Percentiles rank a stretch among this genome's conserved stretches.
These are phyloP conservation scores for Annulohypoxylon bovei DNA, from an alignment of 495 filamentous ascomycete species.

Conservation along the genomic window DNA sequence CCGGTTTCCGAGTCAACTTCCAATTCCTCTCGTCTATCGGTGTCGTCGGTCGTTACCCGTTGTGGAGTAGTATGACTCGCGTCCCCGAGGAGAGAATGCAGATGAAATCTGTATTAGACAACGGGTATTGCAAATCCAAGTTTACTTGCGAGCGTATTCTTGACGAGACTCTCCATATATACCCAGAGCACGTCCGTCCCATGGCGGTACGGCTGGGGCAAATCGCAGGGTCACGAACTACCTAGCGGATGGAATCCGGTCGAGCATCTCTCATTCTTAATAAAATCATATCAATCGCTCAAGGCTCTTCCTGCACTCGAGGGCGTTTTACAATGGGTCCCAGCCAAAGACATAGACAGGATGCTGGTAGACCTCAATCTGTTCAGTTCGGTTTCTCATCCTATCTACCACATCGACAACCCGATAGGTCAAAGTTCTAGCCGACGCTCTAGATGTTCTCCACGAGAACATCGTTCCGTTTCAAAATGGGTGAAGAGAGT, in stretches of 20 bases:
- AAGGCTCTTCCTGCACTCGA: slow-evolving; percentile 54
- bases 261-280: slow-evolving; percentile 60
- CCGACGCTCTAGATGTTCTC: background rate
- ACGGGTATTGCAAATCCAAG: slow-evolving; percentile 64
- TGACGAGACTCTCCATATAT: slow-evolving; percentile 57
- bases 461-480: background rate
- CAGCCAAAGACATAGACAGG: slow-evolving; percentile 58
- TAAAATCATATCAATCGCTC: slow-evolving; percentile 63
- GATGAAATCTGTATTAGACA: slow-evolving; percentile 53
- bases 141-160: slow-evolving; percentile 61
- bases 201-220: slow-evolving; percentile 61
- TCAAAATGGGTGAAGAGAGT: background rate
- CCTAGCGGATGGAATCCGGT: slow-evolving; percentile 61
- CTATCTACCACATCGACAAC: background rate
- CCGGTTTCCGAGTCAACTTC: slow-evolving; percentile 50
- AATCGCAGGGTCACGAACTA: slow-evolving; percentile 58
- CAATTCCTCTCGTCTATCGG: slow-evolving; percentile 67
- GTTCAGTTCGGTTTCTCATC: background rate
- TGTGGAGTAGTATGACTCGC: slow-evolving; percentile 35
- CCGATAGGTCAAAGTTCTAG: background rate
- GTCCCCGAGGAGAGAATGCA: slow-evolving; percentile 51
- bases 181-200: slow-evolving; percentile 54
- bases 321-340: slow-evolving; percentile 59
- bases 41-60: slow-evolving; percentile 56
- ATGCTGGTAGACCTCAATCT: slow-evolving; percentile 38